A percentile compares a stretch with the other conserved stretches of the same genome.
Conservation (phyloP, 108 stramenopile species). For the Nitzschia putrida region DNA sequence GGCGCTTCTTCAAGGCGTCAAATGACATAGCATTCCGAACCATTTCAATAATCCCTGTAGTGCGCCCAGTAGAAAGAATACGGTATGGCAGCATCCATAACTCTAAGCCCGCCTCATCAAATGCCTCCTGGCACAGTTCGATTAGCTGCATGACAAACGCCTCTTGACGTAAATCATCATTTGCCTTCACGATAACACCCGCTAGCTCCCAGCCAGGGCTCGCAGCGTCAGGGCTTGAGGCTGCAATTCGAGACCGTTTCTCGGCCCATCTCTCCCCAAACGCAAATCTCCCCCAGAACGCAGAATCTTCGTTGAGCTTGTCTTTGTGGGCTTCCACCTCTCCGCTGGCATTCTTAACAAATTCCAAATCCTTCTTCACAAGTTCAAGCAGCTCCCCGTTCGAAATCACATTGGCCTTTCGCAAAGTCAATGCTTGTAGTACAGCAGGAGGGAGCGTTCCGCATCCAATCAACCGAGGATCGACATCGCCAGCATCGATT, state of each 20-base stretch:
- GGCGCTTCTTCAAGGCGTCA: conserved; percentile 94
- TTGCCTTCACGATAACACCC: conserved; percentile 96
- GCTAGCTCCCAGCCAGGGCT: conserved; percentile 86
- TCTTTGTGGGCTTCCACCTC: conserved; percentile 54
- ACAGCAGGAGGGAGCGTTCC: conserved; percentile 79
- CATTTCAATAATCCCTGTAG: conserved; percentile 92
- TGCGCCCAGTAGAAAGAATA: conserved; percentile 88
- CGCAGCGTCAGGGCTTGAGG: conserved; percentile 72
- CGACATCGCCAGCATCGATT: conserved; percentile 85
- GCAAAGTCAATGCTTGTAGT: conserved; percentile 76
- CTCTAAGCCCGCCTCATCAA: conserved; percentile 83
- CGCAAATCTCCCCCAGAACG: conserved; percentile 89
- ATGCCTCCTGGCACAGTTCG: conserved; percentile 89
- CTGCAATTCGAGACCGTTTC: conserved; percentile 86
- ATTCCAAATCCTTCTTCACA: conserved; percentile 84
- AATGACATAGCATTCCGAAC: conserved; percentile 91
- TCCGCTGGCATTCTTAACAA: conserved; percentile 49
- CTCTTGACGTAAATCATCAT: conserved; percentile 98
- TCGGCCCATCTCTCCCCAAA: conserved; percentile 96
- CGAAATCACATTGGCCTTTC: conserved; percentile 78
- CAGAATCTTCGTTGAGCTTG: conserved; percentile 81
- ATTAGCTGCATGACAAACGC: conserved; percentile 94
- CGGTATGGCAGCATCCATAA: conserved; percentile 93
- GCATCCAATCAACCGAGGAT: conserved; percentile 77
- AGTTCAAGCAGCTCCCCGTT: conserved; percentile 84